Evolutionary conservation across 306 rosid genomes (phyloP).

Genomic region (Cucumis melo): DNA sequence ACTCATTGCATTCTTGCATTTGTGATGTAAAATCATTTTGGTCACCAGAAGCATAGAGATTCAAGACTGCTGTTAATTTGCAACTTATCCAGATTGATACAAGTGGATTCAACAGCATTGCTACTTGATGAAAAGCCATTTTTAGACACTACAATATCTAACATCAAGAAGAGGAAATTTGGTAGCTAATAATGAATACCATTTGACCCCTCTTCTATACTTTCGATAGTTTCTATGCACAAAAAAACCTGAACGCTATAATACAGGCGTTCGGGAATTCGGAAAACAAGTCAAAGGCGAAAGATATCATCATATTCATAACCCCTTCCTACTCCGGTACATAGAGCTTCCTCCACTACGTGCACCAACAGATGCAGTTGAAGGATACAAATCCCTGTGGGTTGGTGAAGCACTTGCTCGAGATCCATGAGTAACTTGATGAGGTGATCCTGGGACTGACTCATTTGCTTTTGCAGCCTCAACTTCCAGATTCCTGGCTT

Average conservation of each 20-base stretch:
- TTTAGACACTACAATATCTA: conserved; percentile 4
- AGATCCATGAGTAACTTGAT: conserved; percentile 30
- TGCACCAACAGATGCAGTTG: conserved; percentile 16
- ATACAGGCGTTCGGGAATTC: background rate
- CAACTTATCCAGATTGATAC: background rate
- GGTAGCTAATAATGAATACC: background rate
- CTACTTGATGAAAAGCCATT: background rate
- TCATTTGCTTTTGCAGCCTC: conserved; percentile 42
- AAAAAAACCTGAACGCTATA: background rate
- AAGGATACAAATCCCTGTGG: conserved; percentile 26
- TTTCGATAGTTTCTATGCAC: background rate
- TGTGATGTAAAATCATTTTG: background rate
- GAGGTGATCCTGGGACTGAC: conserved; percentile 47
- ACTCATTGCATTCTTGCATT: background rate
- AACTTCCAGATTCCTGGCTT: conserved; percentile 48
- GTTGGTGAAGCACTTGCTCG: conserved; percentile 43
- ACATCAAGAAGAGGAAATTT: background rate
- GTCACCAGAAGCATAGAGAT: background rate
- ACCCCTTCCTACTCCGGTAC: conserved; percentile 61
- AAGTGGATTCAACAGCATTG: background rate
- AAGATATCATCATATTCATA: conserved; percentile 15
- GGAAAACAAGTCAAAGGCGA: background rate
- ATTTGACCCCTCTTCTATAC: background rate
- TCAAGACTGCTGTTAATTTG: background rate
- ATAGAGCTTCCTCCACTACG: conserved; percentile 38